Base-by-base conservation (phyloP, 192 early-diverging fungal species). In the Hyaloraphidium curvatum region DNA sequence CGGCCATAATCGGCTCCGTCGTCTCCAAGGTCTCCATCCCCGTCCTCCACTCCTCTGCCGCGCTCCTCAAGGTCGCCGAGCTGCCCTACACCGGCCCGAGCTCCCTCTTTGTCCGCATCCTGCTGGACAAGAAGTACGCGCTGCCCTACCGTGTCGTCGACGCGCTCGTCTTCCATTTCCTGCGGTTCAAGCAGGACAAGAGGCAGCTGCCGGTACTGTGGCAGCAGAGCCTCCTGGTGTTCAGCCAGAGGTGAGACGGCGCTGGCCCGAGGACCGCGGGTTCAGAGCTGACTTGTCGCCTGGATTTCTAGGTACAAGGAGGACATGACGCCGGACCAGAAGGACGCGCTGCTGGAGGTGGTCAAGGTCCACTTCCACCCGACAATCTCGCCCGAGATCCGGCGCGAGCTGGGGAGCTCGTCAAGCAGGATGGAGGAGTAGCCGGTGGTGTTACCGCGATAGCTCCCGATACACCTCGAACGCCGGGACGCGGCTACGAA, bases 31-130 rank as follows among this genome's bases (percentile, higher is more conserved):
- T 94, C 26, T 89, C 86, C 52, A 84, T 97, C 62, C 94, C 94
- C 31, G 77, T 90, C 41, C 76, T 93, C 57, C 92, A 97, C 61
- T 97, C 94, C 33, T 84, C 89, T 2, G 91, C 90, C 0, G 89
- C 84, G 17, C 67, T 97, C 55, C 70, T 91, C 59, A 82, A 90
- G 59, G 65, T 97, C 56, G 87, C 91, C 11, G 90, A 97, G 55
- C 93, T 97, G 94, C 88, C 92, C 30, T 97, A 97, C 71, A 83
- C 87, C 30, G 93, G 88, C 57, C 81, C 94, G 54, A 91, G 87
- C 64, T 80, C 76, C 39, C 67, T 94, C 58, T 97, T 97, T 62
- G 89, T 97, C 54, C 88, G 91, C 50, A 74, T 97, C 41, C 68
- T 97, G 41, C 73, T 97, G 17, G 94, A 97, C 67, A 97, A 96